These are phyloP conservation scores for Didymella pomorum DNA, from an alignment of 2,329 filamentous ascomycete species.

Conservation along the genomic window DNA sequence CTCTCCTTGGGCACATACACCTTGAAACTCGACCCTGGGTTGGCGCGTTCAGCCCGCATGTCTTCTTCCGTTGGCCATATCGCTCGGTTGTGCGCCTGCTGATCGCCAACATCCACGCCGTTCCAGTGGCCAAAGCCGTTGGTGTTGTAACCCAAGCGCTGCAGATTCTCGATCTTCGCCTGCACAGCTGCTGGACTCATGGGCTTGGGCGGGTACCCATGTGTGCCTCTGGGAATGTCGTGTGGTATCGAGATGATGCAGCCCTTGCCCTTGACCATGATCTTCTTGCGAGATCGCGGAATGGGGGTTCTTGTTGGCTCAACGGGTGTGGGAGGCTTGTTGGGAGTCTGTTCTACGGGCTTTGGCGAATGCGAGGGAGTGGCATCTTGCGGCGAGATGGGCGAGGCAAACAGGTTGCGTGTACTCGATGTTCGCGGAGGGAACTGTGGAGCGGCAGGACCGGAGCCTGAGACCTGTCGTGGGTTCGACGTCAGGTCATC, in stretches of 20 bases:
- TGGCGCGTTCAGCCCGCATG: conserved; percentile 63
- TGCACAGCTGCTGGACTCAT: conserved; percentile 62
- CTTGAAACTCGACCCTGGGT: conserved; percentile 57
- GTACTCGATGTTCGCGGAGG: conserved; percentile 24
- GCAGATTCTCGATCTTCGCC: conserved; percentile 70
- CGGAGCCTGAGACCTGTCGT: conserved; percentile 37
- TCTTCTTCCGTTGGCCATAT: conserved; percentile 73
- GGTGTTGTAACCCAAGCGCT: conserved; percentile 73
- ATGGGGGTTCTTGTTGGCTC: conserved; percentile 30
- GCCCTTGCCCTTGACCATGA: conserved; percentile 56
- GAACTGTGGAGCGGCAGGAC: conserved; percentile 23
- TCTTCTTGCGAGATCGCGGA: conserved; percentile 54
- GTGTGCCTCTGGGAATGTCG: conserved; percentile 52
- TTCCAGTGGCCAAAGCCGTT: conserved; percentile 72
- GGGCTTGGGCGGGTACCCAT: conserved; percentile 53
- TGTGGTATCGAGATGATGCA: conserved; percentile 57
- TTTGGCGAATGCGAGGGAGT: conserved; percentile 30
- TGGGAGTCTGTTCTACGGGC: conserved; percentile 29
- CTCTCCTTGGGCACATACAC: conserved; percentile 76
- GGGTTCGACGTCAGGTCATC: conserved; percentile 47
- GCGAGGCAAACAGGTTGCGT: conserved; percentile 30
- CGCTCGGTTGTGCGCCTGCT: conserved; percentile 66
- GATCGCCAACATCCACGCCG: conserved; percentile 40
- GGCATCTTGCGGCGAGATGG: conserved; percentile 30
- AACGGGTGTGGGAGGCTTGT: conserved; percentile 28